These are phyloP conservation scores for Rhodocollybia butyracea DNA, from an alignment of 768 basidiomycete species.

Conservation along the genomic window DNA sequence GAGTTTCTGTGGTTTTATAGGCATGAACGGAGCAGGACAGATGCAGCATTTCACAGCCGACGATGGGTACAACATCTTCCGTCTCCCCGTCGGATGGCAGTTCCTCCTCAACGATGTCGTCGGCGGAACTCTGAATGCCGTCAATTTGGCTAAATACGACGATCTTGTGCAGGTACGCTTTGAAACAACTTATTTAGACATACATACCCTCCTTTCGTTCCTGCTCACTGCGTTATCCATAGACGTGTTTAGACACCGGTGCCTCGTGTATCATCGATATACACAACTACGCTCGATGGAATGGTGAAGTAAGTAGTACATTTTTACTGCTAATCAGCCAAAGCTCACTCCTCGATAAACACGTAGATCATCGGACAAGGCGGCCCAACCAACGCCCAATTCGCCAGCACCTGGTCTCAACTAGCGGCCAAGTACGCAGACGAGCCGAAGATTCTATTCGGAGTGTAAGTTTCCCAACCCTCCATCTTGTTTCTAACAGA, in stretches of 20 bases:
- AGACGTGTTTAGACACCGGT: conserved; percentile 43
- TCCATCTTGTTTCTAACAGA: not conserved
- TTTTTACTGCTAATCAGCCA: not conserved
- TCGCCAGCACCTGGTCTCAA: conserved; percentile 50
- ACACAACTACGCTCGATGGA: conserved; percentile 60
- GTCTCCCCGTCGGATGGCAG: conserved; percentile 62
- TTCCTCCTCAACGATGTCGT: conserved; percentile 37
- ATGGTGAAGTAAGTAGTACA: conserved; percentile 30
- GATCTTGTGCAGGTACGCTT: conserved; percentile 41
- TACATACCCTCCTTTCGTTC: not conserved
- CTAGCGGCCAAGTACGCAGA: conserved; percentile 48
- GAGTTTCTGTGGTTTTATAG: conserved; percentile 12
- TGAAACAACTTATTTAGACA: not conserved
- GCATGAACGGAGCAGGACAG: conserved; percentile 47
- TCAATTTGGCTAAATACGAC: conserved; percentile 48
- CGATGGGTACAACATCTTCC: conserved; percentile 55
- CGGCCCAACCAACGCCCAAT: conserved; percentile 51
- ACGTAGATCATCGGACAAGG: conserved; percentile 66
- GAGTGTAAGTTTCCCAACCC: conserved; percentile 32
- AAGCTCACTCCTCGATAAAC: no score
- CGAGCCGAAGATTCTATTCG: conserved; percentile 42
- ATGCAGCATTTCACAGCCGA: conserved; percentile 58
- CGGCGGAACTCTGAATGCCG: conserved; percentile 37
- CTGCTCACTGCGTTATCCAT: not conserved
- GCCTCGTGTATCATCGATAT: conserved; percentile 55